These are phyloP conservation scores for Cutaneotrichosporon spelunceum DNA, from an alignment of 1,284 basidiomycete species.

Conservation along the genomic window DNA sequence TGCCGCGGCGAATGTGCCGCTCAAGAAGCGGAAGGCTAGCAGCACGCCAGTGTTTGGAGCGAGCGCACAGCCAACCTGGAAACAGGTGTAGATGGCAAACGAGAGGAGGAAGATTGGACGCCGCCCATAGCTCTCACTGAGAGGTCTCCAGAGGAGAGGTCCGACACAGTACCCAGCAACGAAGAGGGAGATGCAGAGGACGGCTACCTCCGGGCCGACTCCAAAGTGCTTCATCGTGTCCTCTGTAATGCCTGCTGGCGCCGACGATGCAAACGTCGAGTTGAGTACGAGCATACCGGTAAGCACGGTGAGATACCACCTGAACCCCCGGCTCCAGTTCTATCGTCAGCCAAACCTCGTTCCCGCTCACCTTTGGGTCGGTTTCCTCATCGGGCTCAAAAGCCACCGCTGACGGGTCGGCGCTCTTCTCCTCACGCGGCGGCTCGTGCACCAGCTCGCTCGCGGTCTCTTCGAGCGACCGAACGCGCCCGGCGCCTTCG, in stretches of 20 bases:
- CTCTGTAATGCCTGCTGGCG: conserved; percentile 44
- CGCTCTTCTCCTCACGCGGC: conserved; percentile 34
- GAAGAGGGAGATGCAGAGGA: conserved; percentile 53
- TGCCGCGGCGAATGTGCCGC: conserved; percentile 59
- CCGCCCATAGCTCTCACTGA: conserved; percentile 58
- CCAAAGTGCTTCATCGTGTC: conserved; percentile 57
- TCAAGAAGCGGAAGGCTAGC: conserved; percentile 66
- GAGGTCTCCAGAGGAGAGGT: conserved; percentile 60
- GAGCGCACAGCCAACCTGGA: conserved; percentile 62
- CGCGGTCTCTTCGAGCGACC: conserved; percentile 44
- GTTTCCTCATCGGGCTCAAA: conserved; percentile 48
- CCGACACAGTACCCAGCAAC: conserved; percentile 57
- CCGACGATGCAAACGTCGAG: conserved; percentile 55
- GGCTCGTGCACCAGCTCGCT: conserved; percentile 37
- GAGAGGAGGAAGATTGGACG: conserved; percentile 65
- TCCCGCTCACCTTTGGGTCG: conserved; percentile 48
- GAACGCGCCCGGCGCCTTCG: conserved; percentile 38
- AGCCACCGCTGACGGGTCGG: conserved; percentile 44
- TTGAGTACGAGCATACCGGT: conserved; percentile 66
- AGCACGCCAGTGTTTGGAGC: conserved; percentile 61
- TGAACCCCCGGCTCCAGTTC: conserved; percentile 60
- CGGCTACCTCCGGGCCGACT: conserved; percentile 59
- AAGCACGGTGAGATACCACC: conserved; percentile 65
- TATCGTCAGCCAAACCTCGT: conserved; percentile 33
- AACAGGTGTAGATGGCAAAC: conserved; percentile 62